These are phyloP conservation scores for Pseudohyphozyma bogoriensis DNA, from an alignment of 768 basidiomycete species.

Conservation along the genomic window DNA sequence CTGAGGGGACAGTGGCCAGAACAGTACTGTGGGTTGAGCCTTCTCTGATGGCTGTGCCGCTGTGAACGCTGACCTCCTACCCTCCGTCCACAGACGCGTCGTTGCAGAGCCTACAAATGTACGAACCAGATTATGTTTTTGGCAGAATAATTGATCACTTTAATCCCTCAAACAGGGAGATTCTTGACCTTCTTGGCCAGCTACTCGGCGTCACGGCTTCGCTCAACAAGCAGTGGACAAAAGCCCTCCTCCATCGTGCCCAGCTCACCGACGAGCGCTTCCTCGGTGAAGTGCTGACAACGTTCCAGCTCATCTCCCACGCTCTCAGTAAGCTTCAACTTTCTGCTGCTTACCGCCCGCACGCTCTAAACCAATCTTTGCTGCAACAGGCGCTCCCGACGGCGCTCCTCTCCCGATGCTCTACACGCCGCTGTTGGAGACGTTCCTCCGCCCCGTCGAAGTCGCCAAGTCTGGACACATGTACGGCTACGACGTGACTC, in stretches of 20 bases:
- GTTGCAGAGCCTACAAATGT: slow-evolving; percentile 17
- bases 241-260: slow-evolving; percentile 25
- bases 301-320: slow-evolving; percentile 17
- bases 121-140: too few relatives aligned
- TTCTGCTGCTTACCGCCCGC: too few relatives aligned
- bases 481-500: slow-evolving; percentile 19
- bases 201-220: slow-evolving; percentile 10
- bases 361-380: background rate
- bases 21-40: slow-evolving; percentile 4
- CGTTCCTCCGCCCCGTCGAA: slow-evolving; percentile 7
- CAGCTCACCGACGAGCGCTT: slow-evolving; percentile 27
- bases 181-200: slow-evolving; percentile 27
- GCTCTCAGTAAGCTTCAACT: slow-evolving; percentile 17
- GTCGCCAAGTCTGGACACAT: background rate
- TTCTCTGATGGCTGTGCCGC: background rate
- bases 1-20: slow-evolving; percentile 26
- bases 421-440: slow-evolving; percentile 28
- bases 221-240: slow-evolving; percentile 26
- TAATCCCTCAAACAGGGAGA: slow-evolving; percentile 7
- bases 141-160: too few relatives aligned
- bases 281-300: slow-evolving; percentile 17
- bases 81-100: slow-evolving; percentile 3
- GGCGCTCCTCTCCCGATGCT: slow-evolving; percentile 18
- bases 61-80: background rate
- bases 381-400: background rate